Base-by-base conservation (phyloP, 371 early-diverging fungal species). In the Cokeromyces recurvatus region DNA sequence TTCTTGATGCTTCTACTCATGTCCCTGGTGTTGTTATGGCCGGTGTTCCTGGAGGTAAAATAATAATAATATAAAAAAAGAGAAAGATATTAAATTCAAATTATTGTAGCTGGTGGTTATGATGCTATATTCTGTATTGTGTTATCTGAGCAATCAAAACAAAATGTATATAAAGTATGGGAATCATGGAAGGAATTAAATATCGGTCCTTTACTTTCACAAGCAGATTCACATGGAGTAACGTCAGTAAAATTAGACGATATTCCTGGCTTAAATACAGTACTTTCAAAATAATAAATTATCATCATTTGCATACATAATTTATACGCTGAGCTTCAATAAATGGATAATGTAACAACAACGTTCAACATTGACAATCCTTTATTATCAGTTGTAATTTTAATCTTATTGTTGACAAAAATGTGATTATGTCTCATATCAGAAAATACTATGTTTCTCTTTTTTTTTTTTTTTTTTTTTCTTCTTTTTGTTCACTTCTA, bases 61-160 rank as follows among this genome's bases (percentile, higher is more conserved):
- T 6, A n/a, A 34, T 27, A 20, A n/a, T 32, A 19, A 19, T 24
- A 15, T 3, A 20, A 20, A 1, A 41, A 27, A 14, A 34, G 16
- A 22, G 11, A 48, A 4, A 29, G 15, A 16, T 34, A 29, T 23
- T 12, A 19, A n/a, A 35, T 21, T 4, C 7, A 27, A 7, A 11
- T 27, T 27, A 7, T 7, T 27, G 2, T 59, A 88, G 97, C 97
- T 36, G 98, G 98, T 31, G 98, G 98, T 5, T 94, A 81, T 55
- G 98, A 97, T 68, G 98, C 98, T 20, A 92, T 97, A 43, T 94
- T 89, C 58, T 91, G 92, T 57, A 74, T 97, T 24, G 79, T 80
- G 1, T 45, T 86, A 11, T 76, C 79, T 4, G 70, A 77, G 0
- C 54, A 57, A 10, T 67, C 79, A 1, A 71, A 70, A 48, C 51